Conservation (phyloP, 257 asterid genomes). For the Henckelia pumila region DNA sequence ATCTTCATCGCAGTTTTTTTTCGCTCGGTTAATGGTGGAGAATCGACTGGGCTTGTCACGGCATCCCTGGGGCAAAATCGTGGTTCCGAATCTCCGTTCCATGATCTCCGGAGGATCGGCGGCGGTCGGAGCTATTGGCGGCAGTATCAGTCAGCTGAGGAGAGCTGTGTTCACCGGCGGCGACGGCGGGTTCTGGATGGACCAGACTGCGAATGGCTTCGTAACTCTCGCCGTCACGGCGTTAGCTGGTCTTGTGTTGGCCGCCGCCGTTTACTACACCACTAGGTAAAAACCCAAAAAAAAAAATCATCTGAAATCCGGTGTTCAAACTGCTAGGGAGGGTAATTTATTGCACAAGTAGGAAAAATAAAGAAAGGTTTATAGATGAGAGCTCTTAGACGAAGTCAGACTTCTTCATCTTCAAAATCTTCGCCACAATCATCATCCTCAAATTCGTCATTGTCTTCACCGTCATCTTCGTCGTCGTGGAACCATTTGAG, state of each 20-base stretch:
- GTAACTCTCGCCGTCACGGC: slow-evolving; percentile 68
- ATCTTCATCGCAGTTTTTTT: slow-evolving; percentile 38
- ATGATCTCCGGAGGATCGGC: slow-evolving; percentile 41
- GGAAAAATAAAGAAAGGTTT: slow-evolving; percentile 17
- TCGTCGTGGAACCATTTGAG: slow-evolving; percentile 91
- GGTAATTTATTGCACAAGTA: slow-evolving; percentile 30
- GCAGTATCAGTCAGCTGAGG: slow-evolving; percentile 35
- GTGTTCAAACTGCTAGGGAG: slow-evolving; percentile 41
- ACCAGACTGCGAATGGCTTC: slow-evolving; percentile 49
- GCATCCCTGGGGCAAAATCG: slow-evolving; percentile 44
- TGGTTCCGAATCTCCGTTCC: slow-evolving; percentile 34
- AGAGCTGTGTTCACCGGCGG: slow-evolving; percentile 33
- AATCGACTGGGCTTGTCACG: slow-evolving; percentile 39
- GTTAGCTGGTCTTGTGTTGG: slow-evolving; percentile 72
- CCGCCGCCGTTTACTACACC: slow-evolving; percentile 62
- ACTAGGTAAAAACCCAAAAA: slow-evolving; percentile 53
- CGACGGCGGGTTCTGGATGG: slow-evolving; percentile 41
- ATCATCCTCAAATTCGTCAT: slow-evolving; percentile 51
- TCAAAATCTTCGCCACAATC: slow-evolving; percentile 75
- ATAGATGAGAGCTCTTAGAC: slow-evolving; percentile 90
- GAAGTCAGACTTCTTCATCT: slow-evolving; percentile 80
- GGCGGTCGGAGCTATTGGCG: slow-evolving; percentile 42
- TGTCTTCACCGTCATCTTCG: slow-evolving; percentile 58
- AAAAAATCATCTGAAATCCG: slow-evolving; percentile 18
- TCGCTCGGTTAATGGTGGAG: slow-evolving; percentile 64